These are phyloP conservation scores for Vaccinium vitisidaea DNA, from an alignment of 148 eudicot genomes.

Conservation along the genomic window DNA sequence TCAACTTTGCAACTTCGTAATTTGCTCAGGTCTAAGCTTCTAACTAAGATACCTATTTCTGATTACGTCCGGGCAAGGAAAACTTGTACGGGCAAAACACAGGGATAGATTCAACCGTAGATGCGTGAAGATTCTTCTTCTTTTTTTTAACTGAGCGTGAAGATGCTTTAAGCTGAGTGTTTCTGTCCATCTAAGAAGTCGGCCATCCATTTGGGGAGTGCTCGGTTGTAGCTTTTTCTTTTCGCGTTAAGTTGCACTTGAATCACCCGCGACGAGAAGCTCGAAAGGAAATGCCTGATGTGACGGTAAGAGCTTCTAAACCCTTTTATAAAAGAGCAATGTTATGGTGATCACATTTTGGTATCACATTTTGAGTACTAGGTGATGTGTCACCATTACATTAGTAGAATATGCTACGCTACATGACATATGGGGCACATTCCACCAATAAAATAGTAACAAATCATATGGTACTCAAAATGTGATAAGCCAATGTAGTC, in stretches of 20 bases:
- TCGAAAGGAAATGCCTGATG: conserved; percentile 65
- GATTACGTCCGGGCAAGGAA: not conserved
- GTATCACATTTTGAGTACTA: too few species aligned
- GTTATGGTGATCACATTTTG: too few species aligned
- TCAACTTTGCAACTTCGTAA: conserved; percentile 9
- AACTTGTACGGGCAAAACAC: not conserved
- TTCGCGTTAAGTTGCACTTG: conserved; percentile 48
- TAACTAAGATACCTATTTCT: not conserved
- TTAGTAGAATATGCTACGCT: too few species aligned
- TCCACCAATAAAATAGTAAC: too few species aligned
- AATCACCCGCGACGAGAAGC: conserved; percentile 74
- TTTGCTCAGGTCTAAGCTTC: not conserved
- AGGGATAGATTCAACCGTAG: not conserved
- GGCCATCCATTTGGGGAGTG: conserved; percentile 73
- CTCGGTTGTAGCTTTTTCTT: conserved; percentile 33
- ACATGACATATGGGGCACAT: too few species aligned
- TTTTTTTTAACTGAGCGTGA: too few species aligned
- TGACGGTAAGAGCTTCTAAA: conserved; percentile 73
- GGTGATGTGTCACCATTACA: too few species aligned
- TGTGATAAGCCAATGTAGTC: too few species aligned
- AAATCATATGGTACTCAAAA: too few species aligned
- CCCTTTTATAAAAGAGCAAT: too few species aligned
- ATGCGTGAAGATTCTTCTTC: not conserved
- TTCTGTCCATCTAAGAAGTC: conserved; percentile 28
- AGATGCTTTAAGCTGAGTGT: conserved; percentile 13